Base-by-base conservation (phyloP, 2,329 filamentous ascomycete species). In the Lachnellula suecica region DNA sequence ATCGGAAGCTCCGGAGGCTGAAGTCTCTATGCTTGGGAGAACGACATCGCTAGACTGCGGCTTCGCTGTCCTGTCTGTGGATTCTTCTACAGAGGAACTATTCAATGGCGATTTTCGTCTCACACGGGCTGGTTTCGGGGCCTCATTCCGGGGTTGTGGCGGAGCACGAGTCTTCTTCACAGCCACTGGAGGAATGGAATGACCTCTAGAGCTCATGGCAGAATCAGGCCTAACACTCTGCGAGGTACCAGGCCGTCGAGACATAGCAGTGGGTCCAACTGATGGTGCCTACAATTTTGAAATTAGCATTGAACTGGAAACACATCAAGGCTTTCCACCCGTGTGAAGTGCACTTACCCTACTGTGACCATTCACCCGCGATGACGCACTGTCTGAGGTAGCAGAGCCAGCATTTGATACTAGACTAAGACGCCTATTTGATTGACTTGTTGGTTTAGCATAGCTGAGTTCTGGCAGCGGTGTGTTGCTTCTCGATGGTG, bases 111-210 rank as follows among this genome's bases (percentile, higher is more conserved):
- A 66, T 44, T 65, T 66, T 23, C 56, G 52, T 25, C 63, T 58
- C 19, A 58, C 54, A 38, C 61, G 56, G 34, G 63, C 51, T 23
- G 62, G 44, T 51, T 71, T 75, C 3, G 69, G 60, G 1, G 67
- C 67, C 20, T 67, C 67, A 37, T 63, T 75, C 25, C 74, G 78
- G 9, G 73, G 63, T 11, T 74, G 66, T 1, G 70, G 65, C 2
- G 74, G 63, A n/a, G 73, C 74, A 47, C 85, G 79, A 2, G 78
- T 75, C 69, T 87, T 91, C 63, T 82, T 88, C 4, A 80, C 72
- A 9, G 76, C 71, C 9, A 84, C 54, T 2, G 61, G 51, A 40
- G 68, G 43, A 24, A 74, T 69, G 17, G 66, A 59, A 23, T 69
- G 60, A 6, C 69, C 67, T 46, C 71, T 68, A 15, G 68, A 65